Base-by-base conservation (phyloP, 1,284 basidiomycete genomes). In the Leccinum fallax region DNA sequence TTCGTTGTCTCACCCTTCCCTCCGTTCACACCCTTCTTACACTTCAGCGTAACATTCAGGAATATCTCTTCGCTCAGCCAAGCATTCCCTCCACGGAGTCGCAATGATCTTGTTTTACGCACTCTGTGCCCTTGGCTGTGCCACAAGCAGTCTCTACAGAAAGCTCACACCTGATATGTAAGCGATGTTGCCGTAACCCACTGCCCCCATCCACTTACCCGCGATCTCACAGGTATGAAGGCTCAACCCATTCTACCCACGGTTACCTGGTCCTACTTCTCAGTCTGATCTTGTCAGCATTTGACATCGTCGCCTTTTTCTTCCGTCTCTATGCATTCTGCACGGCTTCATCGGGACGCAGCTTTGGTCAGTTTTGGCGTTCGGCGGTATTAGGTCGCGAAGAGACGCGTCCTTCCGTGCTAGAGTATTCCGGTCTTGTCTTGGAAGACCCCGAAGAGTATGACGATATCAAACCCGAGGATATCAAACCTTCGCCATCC, bases 81-180 rank as follows among this genome's bases (percentile, higher is more conserved):
- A 86, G 58, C 89, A 93, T 69, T 75, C 84, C 1, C 84, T 81
- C 66, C 86, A 87, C 63, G 79, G 80, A 21, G 62, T 88, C 13
- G 80, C 82, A 2, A 81, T 87, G 21, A 61, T 84, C 21, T 75
- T 78, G 0, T 94, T 93, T 75, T 89, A 89, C 64, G 74, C 69
- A 60, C 61, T 85, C 71, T 70, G 77, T 73, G 75, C 78, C 1
- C 71, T 93, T 43, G 91, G 90, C 10, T 83, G 88, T 66, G 79
- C 85, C 9, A 77, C 86, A 26, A 88, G 86, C 66, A 80, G 80
- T 3, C 72, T 91, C 36, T 94, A 94, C 73, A 80, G 80, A 58
- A 92, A 92, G 67, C 74, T 89, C 59, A 93, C 90, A 1, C 91
- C 92, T 1, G 81, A 93, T 74, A 86, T 93, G 88, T 94, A 78